A percentile compares a stretch with the other conserved stretches of the same genome.
Evolutionary conservation across 2,329 filamentous ascomycete genomes (phyloP).

Genomic region (Ceratocystis albifundus): DNA sequence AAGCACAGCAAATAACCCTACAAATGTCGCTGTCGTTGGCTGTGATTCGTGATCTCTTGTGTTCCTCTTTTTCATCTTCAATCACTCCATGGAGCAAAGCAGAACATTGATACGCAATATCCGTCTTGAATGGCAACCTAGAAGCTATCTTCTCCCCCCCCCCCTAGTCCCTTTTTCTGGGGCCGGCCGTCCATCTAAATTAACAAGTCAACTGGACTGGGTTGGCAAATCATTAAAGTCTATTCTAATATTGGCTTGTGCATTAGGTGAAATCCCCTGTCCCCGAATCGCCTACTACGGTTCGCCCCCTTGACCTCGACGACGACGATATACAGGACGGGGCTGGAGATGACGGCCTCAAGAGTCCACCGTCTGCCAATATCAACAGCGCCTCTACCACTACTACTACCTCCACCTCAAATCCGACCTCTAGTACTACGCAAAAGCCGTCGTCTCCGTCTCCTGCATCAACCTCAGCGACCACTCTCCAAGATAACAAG

Average conservation of each 20-base stretch:
- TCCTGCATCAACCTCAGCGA: constrained; percentile 24
- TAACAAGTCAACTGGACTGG: neutral
- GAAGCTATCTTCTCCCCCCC: neutral
- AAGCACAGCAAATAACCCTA: neutral
- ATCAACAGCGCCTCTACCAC: constrained; percentile 20
- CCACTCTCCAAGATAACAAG: constrained; percentile 29
- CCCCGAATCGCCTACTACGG: constrained; percentile 56
- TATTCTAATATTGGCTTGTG: constrained; percentile 3
- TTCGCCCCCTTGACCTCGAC: constrained; percentile 53
- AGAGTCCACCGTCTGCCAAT: constrained; percentile 23
- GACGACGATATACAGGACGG: constrained; percentile 58
- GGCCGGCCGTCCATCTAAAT: neutral
- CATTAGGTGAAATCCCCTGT: constrained; percentile 37
- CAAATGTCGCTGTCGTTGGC: neutral
- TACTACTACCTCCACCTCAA: constrained; percentile 16
- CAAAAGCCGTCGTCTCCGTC: constrained; percentile 27
- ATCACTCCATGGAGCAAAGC: too few relatives aligned
- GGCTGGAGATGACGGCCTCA: constrained; percentile 34
- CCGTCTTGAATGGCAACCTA: neutral
- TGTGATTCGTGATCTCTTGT: neutral
- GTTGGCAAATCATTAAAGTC: neutral
- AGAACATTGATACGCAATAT: neutral
- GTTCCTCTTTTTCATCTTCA: neutral
- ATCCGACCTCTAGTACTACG: constrained; percentile 27
- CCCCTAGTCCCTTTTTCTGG: neutral